Conservation (phyloP, 345 rosid genomes). For the Anacardium occidentale region DNA sequence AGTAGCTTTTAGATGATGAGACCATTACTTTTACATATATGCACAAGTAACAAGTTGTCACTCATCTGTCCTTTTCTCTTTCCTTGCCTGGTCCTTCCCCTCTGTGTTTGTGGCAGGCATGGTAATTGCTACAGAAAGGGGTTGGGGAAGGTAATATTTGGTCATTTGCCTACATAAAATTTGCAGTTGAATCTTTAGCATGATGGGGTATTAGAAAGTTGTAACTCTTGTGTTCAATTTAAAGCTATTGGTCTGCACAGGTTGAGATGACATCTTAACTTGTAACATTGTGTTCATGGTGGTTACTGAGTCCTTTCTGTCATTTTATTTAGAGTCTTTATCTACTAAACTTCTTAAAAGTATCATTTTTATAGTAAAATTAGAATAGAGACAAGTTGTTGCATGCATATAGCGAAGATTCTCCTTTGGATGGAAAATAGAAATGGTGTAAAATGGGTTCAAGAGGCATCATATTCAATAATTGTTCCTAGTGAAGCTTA, state of each 20-base stretch:
- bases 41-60: neutral
- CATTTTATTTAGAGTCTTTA: neutral
- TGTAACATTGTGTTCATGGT: neutral
- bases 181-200: neutral
- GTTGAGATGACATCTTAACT: neutral
- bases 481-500: no score
- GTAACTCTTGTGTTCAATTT: neutral
- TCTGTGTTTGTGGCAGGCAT: neutral
- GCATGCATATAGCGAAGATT: neutral
- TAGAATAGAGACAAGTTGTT: neutral
- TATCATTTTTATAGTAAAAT: neutral
- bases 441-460: neutral
- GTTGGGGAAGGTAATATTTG: conserved; percentile 1
- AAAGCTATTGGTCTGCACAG: neutral
- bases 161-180: neutral
- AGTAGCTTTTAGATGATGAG: neutral
- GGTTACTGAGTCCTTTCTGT: neutral
- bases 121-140: neutral
- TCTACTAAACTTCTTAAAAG: no score
- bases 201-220: neutral
- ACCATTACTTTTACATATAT: neutral
- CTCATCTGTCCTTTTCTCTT: neutral
- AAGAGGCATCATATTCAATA: neutral
- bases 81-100: neutral
- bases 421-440: neutral